Evolutionary conservation across 768 basidiomycete genomes (phyloP).

Genomic region (Rickenella mellea): DNA sequence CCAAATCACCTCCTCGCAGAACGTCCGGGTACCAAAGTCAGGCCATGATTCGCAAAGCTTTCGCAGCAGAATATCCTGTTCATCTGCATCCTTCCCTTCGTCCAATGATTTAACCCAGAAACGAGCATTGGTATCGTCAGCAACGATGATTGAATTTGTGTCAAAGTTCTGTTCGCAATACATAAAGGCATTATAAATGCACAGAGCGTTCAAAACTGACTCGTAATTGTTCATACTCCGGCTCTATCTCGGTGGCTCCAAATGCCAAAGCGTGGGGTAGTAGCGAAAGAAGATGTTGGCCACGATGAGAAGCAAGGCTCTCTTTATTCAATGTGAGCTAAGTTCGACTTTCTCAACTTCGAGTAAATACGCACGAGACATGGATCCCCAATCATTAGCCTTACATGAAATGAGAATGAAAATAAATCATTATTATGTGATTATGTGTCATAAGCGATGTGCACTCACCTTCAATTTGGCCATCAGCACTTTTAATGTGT

Average conservation of each 20-base stretch:
- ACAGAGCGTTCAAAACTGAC: conserved; percentile 17
- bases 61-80: conserved; percentile 17
- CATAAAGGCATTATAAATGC: background rate
- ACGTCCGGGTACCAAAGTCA: conserved; percentile 20
- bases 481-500: conserved; percentile 53
- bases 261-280: conserved; percentile 39
- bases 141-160: conserved; percentile 30
- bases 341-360: conserved; percentile 41
- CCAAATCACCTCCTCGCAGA: conserved; percentile 33
- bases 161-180: conserved; percentile 38
- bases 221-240: conserved; percentile 40
- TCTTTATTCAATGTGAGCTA: conserved; percentile 23
- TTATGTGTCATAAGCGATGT: too few species aligned
- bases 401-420: conserved; percentile 11
- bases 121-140: conserved; percentile 24
- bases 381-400: conserved; percentile 58
- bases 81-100: conserved; percentile 6
- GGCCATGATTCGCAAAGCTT: conserved; percentile 21
- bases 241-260: conserved; percentile 36
- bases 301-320: conserved; percentile 18
- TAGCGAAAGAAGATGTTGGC: conserved; percentile 27
- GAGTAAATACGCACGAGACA: conserved; percentile 41
- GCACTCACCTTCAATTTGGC: conserved; percentile 51
- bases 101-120: too few species aligned
- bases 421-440: background rate